Evolutionary conservation across 2,329 filamentous ascomycete genomes (phyloP), one percentile per base, ranked within the genome.

Genomic region (Colletotrichum cereale): DNA sequence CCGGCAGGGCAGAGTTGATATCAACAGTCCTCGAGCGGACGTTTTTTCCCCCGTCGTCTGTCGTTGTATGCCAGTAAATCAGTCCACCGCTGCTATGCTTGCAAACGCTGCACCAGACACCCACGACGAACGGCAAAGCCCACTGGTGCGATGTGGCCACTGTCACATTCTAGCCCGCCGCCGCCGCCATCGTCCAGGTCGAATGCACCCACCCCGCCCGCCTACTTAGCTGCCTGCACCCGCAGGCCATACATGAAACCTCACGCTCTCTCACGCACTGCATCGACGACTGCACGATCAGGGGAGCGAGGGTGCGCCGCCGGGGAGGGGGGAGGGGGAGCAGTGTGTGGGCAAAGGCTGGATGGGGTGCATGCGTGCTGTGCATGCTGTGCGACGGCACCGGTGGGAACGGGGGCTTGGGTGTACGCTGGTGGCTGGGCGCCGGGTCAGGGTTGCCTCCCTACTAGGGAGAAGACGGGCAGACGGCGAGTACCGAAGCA

Each of bases 341-440:
- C 11, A 12, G 52, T 36, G 31, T 21, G 31, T 36, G 52, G 18
- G 52, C n/a, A 55, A 21, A 24, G 21, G 44, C 42, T 21, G 36
- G 40, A 50, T n/a, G 63, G 44, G 26, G 38, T 50, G 56, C 38
- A 44, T 64, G 50, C 66, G 3, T 69, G 42, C n/a, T 69, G 66
- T 7, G 16, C 12, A 40, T 57, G 53, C 34, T 47, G 66, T 69
- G 66, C 66, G 61, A 69, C 66, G 66, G 34, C 26, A 65, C 50
- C 44, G 66, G 66, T 65, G 42, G 31, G 52, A 26, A n/a, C 34
- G 21, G 21, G 29, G 40, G 58, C n/a, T 11, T 55, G 18, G 52
- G 52, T 21, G 21, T 24, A n/a, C n/a, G n/a, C n/a, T n/a, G n/a
- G n/a, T n/a, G n/a, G 11, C 52, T 55, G 11, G 40, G 58, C 66